Evolutionary conservation across 1,139 yeast species (phyloP), one percentile per base, ranked within the genome.

Genomic region (Magnusiomyces tetraspermus): DNA sequence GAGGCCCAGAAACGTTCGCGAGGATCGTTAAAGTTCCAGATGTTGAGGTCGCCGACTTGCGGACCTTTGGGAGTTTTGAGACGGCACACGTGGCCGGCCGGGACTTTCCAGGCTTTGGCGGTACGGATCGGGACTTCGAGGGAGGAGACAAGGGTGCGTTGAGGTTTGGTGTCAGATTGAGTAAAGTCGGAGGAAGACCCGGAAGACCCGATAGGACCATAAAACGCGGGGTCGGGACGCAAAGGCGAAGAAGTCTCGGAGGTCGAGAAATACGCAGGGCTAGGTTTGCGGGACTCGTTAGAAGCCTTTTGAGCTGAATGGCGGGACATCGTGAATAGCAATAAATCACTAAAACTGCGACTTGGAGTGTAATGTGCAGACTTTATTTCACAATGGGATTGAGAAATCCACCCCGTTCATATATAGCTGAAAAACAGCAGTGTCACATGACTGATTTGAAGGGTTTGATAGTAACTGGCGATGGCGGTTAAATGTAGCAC

Each of bases 1-100:
- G 85, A 76, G 11, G 86, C 86, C 86, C 86, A 82, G 62, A 81
- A 74, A 56, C 82, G 67, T 61, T 82, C 86, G 55, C 84, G 69
- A 19, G 82, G 84, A 61, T 80, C 79, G 59, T 77, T 73, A 44
- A 69, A 69, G 61, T 76, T 78, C 86, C 85, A 81, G 50, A 80
- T 75, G 66, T 82, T 81, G 65, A 81, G 73, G 61, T 82, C 86
- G 60, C 85, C 81, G 3, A 82, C 86, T 63, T 81, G 86, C 1
- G 86, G 83, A 1, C 86, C 86, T 58, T 81, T 80, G 1, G 85
- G 83, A 0, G 85, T 78, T 4, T 79, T 77, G 51, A 82, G 70
- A 38, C 86, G 69, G 57, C 82, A 79, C 28, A 81, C 74, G 31
- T 76, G 71, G 17, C 78, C 79, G 23, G 80, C 80, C 13, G 83